A percentile compares a stretch with the other conserved stretches of the same genome.
These are phyloP conservation scores for Cymbopogon citratus DNA, from an alignment of 176 grass and related monocot genomes.

Conservation along the genomic window DNA sequence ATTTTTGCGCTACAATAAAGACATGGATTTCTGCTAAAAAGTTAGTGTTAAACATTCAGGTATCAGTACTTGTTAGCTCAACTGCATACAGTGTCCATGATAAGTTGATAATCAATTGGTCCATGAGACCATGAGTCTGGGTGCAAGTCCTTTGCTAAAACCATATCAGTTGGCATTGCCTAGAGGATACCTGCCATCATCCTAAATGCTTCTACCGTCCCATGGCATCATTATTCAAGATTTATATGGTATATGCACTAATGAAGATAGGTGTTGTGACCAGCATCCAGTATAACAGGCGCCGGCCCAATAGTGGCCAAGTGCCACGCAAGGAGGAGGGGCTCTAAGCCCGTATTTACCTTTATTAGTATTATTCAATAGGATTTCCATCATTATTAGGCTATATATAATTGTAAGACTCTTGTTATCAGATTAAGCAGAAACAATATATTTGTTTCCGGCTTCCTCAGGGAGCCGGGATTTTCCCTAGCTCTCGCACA, in stretches of 20 bases:
- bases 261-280: no score
- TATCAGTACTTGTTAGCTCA: constrained; percentile 9
- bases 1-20: not conserved
- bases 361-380: no score
- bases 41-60: not conserved
- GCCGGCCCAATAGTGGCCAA: no score
- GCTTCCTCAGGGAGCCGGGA: no score
- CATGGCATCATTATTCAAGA: constrained; percentile 7
- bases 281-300: no score
- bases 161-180: not conserved
- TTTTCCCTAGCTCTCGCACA: no score
- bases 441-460: no score
- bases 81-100: not conserved
- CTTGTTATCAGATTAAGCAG: no score
- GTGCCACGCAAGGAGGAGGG: no score
- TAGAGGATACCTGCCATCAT: not conserved
- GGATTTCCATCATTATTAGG: no score
- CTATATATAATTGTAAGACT: no score
- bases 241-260: not conserved
- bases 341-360: no score
- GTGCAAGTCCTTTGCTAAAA: not conserved
- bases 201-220: not conserved
- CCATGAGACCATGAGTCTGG: not conserved
- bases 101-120: not conserved
- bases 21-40: not conserved